Conservation (phyloP, 345 rosid species). For the Odontarrhena argentea region DNA sequence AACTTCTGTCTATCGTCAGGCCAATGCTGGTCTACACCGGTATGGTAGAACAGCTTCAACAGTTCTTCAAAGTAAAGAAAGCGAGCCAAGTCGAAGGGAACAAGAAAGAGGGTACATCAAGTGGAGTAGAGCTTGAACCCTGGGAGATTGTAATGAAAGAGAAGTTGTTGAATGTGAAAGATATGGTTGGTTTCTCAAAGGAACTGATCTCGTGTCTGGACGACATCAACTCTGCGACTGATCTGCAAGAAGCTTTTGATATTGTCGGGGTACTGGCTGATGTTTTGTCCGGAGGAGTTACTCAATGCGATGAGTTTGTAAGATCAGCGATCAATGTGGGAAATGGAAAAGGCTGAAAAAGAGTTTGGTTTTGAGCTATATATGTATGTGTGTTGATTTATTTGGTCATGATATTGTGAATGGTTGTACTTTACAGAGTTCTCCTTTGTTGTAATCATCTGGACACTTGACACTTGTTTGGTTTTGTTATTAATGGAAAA, state of each 20-base stretch:
- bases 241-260: conserved; percentile 91
- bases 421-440: conserved; percentile 21
- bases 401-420: conserved; percentile 19
- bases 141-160: conserved; percentile 91
- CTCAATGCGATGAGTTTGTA: conserved; percentile 75
- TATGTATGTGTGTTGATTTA: conserved; percentile 14
- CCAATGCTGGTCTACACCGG: conserved; percentile 93
- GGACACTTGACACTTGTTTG: neutral
- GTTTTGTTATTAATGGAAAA: conserved; percentile 28
- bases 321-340: conserved; percentile 64
- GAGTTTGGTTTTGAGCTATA: conserved; percentile 25
- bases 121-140: conserved; percentile 55
- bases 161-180: conserved; percentile 65
- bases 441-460: conserved; percentile 22
- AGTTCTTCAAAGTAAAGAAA: conserved; percentile 67
- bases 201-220: conserved; percentile 85
- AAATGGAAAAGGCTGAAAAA: conserved; percentile 61
- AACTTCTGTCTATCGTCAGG: conserved; percentile 63
- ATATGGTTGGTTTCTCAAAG: conserved; percentile 80
- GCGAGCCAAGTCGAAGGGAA: conserved; percentile 33
- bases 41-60: conserved; percentile 91
- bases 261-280: conserved; percentile 72
- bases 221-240: conserved; percentile 68
- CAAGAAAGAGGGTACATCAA: conserved; percentile 54
- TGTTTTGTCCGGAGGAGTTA: conserved; percentile 70